Base-by-base conservation (phyloP, 192 early-diverging fungal species). In the Coemansia sp. region DNA sequence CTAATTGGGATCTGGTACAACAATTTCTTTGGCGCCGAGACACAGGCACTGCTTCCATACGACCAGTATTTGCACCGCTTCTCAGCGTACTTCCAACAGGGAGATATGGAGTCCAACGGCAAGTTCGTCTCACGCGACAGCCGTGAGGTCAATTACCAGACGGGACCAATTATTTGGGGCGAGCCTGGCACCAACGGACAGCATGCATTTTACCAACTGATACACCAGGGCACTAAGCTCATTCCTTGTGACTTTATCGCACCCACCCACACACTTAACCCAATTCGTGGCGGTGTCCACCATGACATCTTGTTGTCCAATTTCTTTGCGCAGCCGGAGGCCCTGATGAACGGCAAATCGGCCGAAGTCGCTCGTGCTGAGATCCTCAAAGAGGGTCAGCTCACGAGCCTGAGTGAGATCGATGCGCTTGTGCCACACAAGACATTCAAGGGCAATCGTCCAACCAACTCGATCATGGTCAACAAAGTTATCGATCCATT, bases 21-120 rank as follows among this genome's bases (percentile, higher is more conserved):
- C 88, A 92, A 99, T 88, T 99, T 99, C 71, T 96, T 89, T 69
- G 93, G 90, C 66, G 90, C 93, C 47, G 89, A 96, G 68, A 96
- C 94, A 41, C 88, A 93, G 53, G 94, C 94, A 21, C 90, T 99
- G 59, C 83, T 99, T 21, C 97, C 97, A 27, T 99, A 99, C 79
- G 97, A 99, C 85, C 97, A 99, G 84, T 99, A 99, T 74, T 83
- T 99, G 76, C 91, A 93, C 74, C 89, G 97, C 47, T 99, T 99
- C 86, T 86, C 97, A 22, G 97, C 95, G 44, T 98, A 99, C 85
- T 94, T 99, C 89, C 95, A 99, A 78, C 94, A 97, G 84, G 97
- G 97, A 62, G 95, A 99, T 79, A 99, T 99, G 97, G 97, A 99
- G 78, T 96, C 94, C 19, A 98, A 98, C 71, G 96, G 96, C 72